Base-by-base conservation (phyloP, 306 rosid species). In the Acacia acuminata region DNA sequence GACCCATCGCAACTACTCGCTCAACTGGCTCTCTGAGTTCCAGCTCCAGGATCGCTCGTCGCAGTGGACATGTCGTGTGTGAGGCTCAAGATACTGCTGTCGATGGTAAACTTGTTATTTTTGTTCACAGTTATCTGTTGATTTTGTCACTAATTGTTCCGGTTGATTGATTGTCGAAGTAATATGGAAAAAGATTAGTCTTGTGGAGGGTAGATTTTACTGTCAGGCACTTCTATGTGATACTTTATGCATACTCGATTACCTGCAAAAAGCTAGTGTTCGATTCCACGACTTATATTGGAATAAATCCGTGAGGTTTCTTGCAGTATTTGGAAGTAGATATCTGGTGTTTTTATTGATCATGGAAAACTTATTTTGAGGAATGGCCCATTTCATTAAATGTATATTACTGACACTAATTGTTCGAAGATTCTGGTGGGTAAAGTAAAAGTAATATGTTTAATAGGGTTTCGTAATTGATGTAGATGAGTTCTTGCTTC, bases 81-180 rank as follows among this genome's bases (percentile, higher is more conserved):
- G 94, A 92, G 89, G 97, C 93, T 55, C 93, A 87, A 79, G 86
- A 92, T 8, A 91, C 97, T 38, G 89, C 99, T 3, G 89, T 91
- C 38, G 75, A 81, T 69, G 98, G 99, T 95, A 78, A 71, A 87
- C 70, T 47, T 81, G 53, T 27, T 64, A 1, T 30, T 64, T 63
- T 27, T 27, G 20, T 30, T 64, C 0, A 64, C 20, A 14, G 42
- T 30, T 14, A 1, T 30, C 7, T 64, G 42, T 64, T 64, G n/a
- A 64, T 25, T 64, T 64, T 27, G 42, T 64, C 32, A 30, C 38
- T 2, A 0, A 12, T 55, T 36, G 22, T 32, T 72, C 65, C 10
- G 16, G 32, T 51, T 75, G 48, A 32, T n/a, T 7, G 51, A 22
- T 56, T 47, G 4, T 27, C 50, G 56, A 78, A 45, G 56, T 8